A percentile compares a stretch with the other conserved stretches of the same genome.
Conservation (phyloP, 306 rosid genomes). For the Dalbergia cochinchinensis region DNA sequence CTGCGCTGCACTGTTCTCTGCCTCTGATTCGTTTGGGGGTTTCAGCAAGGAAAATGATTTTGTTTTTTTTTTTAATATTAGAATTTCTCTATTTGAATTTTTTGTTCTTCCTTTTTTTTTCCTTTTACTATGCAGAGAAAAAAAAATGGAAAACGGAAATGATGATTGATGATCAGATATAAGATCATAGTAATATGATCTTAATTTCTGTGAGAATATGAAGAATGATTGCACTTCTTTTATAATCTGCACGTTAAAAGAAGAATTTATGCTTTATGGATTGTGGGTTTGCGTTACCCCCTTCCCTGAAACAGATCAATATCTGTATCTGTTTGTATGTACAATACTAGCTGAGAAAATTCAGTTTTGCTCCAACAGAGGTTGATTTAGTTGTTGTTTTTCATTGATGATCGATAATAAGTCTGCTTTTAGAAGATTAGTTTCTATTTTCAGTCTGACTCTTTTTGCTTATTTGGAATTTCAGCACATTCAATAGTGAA, state of each 20-base stretch:
- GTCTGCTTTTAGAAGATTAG: neutral
- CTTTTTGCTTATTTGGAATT: neutral
- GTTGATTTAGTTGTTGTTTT: neutral
- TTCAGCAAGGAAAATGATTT: conserved; percentile 51
- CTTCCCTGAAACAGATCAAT: neutral
- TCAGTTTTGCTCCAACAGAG: neutral
- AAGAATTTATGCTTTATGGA: neutral
- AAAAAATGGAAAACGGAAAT: conserved; percentile 52
- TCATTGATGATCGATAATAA: neutral
- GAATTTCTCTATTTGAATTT: conserved; percentile 30
- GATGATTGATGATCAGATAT: conserved; percentile 58
- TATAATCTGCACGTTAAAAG: conserved; percentile 13
- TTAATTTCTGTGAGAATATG: conserved; percentile 49
- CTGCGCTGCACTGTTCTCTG: conserved; percentile 75
- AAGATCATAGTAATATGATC: conserved; percentile 65
- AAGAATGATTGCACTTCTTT: neutral
- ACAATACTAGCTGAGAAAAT: conserved; percentile 26
- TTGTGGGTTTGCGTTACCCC: conserved; percentile 15
- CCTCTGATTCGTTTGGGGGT: conserved; percentile 58
- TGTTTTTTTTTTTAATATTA: conserved; percentile 11
- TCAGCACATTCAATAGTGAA: neutral
- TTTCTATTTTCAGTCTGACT: neutral
- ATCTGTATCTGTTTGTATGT: conserved; percentile 10
- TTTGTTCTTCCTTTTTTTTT: conserved; percentile 46
- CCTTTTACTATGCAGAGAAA: conserved; percentile 41